phyloP scores from a whole-genome alignment of 2,329 filamentous ascomycete species.

The Grosmannia clavigera region DNA sequence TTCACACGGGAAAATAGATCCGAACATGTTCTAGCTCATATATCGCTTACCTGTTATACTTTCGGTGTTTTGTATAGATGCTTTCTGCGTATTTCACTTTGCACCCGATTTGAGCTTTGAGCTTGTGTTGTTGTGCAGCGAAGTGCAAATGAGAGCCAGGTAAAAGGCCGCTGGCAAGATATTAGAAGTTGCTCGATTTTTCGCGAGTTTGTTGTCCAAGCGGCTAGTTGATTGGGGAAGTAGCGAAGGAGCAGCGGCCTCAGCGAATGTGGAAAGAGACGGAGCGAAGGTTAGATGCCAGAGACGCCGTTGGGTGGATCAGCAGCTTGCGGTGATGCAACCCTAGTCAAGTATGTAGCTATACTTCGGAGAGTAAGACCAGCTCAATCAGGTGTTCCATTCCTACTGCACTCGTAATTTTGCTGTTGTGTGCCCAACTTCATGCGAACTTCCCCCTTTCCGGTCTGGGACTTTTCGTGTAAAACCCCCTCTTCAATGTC shows the following conservation, averaged over 20 bases:
- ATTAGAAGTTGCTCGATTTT: not conserved
- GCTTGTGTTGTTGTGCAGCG: not conserved
- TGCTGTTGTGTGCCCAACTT: not conserved
- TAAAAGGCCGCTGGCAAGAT: not conserved
- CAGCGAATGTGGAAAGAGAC: not conserved
- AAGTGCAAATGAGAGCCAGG: not conserved
- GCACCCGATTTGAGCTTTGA: not conserved
- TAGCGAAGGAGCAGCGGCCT: not conserved
- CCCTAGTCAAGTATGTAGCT: not conserved
- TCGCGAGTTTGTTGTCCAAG: not conserved
- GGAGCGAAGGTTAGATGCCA: not conserved
- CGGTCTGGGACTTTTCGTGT: not conserved
- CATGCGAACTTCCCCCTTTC: not conserved
- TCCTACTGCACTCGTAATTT: not conserved
- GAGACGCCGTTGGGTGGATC: not conserved
- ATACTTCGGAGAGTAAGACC: not conserved
- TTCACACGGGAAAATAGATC: not conserved
- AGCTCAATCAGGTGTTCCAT: not conserved
- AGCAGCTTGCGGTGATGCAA: not conserved
- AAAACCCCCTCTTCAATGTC: slow-evolving; percentile 1
- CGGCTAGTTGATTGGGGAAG: not conserved
- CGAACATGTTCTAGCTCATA: not conserved
- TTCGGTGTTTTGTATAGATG: not conserved
- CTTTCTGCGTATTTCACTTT: not conserved
- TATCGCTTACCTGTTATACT: not conserved